Base-by-base conservation (phyloP, 2,329 filamentous ascomycete species). In the Metarhizium sp. region DNA sequence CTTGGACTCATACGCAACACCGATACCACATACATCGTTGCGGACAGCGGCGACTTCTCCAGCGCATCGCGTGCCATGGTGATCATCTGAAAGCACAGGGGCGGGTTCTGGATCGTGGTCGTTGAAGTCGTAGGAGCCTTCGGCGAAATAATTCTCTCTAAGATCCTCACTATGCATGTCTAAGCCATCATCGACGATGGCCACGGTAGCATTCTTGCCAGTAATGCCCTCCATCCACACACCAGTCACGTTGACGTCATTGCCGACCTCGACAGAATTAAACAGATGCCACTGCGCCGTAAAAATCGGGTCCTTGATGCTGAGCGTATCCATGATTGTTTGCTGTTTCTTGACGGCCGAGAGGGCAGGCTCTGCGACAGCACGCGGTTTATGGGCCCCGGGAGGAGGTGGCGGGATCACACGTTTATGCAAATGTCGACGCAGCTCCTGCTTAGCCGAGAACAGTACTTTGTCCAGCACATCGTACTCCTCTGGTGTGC, bases 111-210 rank as follows among this genome's bases (percentile, higher is more conserved):
- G 76, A 2, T 78, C 79, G 51, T 88, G 79, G 65, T 97, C 91
- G 70, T 99, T 99, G 76, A 95, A 99, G 71, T 99, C 94, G 73
- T 88, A 96, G 3, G 92, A 97, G 30, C 94, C 94, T 56, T 84
- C 83, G 1, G 90, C 87, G 67, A 92, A 97, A 73, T 96, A 99
- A 69, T 99, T 99, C 63, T 84, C 87, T 69, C 88, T 92, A 49
- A 99, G 75, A 68, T 99, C 94, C 30, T 90, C 80, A 74, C 92
- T 97, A 73, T 95, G 83, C 87, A 99, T 94, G 66, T 99, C 94
- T 61, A 99, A 72, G 0, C 94, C 94, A 71, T 99, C 94, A 65
- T 99, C 94, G 3, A 99, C 89, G 62, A 99, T 94, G 54, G 92
- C 92, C 2, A 95, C 90, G 1, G 90, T 96, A 18, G 88, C 81